phyloP scores from a whole-genome alignment of 805 yeast genomes.

The Alloascoidea hylecoeti region DNA sequence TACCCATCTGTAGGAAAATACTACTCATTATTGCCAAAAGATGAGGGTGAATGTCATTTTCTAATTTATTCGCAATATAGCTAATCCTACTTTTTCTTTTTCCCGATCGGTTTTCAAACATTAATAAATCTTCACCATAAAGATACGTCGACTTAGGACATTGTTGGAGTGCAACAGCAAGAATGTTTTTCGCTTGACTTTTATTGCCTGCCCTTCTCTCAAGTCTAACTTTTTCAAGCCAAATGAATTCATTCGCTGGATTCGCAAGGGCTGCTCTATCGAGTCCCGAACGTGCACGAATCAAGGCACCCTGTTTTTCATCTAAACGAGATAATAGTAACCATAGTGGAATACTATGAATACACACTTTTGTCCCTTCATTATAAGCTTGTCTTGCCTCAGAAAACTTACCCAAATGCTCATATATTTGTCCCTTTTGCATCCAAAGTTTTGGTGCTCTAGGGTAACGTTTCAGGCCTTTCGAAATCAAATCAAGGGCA shows the following conservation, averaged over 20 bases:
- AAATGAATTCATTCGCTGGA: constrained; percentile 34
- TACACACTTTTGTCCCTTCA: constrained; percentile 33
- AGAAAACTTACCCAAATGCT: constrained; percentile 14
- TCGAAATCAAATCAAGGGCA: constrained; percentile 27
- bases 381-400: constrained; percentile 33
- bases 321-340: constrained; percentile 32
- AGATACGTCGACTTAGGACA: constrained; percentile 45
- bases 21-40: constrained; percentile 54
- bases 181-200: constrained; percentile 35
- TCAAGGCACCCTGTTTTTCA: constrained; percentile 24
- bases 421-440: constrained; percentile 46
- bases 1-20: constrained; percentile 53
- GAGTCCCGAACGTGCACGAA: constrained; percentile 56
- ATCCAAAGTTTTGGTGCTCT: constrained; percentile 36
- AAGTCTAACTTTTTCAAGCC: constrained; percentile 41
- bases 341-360: constrained; percentile 38
- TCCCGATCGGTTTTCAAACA: constrained; percentile 25
- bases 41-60: constrained; percentile 31
- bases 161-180: constrained; percentile 42
- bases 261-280: constrained; percentile 49
- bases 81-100: constrained; percentile 43
- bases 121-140: constrained; percentile 49
- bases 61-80: constrained; percentile 58
- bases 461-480: constrained; percentile 36
- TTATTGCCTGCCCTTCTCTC: constrained; percentile 37